Conservation (phyloP, 768 basidiomycete species). For the Boletus subcaerulescens region DNA sequence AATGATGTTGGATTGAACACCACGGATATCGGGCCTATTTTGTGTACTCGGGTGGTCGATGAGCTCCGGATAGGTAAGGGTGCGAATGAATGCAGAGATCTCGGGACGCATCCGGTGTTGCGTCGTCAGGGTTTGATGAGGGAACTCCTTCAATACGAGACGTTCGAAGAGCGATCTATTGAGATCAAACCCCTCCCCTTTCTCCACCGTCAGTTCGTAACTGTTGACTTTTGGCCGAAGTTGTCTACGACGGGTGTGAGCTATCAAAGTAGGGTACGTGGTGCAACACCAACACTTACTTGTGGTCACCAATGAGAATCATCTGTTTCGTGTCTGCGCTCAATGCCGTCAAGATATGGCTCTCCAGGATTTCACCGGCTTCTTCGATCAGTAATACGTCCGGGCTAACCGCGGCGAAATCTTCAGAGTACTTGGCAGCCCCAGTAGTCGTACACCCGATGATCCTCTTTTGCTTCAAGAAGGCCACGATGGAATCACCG, state of each 20-base stretch:
- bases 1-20: slow-evolving; percentile 56
- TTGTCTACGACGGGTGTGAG: slow-evolving; percentile 42
- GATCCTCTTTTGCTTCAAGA: slow-evolving; percentile 49
- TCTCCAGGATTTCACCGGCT: slow-evolving; percentile 71
- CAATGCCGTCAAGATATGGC: slow-evolving; percentile 63
- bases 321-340: slow-evolving; percentile 47
- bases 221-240: slow-evolving; percentile 71
- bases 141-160: slow-evolving; percentile 58
- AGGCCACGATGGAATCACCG: slow-evolving; percentile 31
- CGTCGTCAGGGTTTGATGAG: slow-evolving; percentile 51
- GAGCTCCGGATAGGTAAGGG: slow-evolving; percentile 69
- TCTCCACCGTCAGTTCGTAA: slow-evolving; percentile 65
- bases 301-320: slow-evolving; percentile 72
- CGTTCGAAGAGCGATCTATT: slow-evolving; percentile 71
- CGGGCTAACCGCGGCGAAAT: slow-evolving; percentile 46
- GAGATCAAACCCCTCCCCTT: slow-evolving; percentile 64
- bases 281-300: slow-evolving; percentile 37
- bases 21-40: slow-evolving; percentile 50
- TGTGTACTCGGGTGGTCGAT: slow-evolving; percentile 49
- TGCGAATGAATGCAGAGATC: slow-evolving; percentile 61
- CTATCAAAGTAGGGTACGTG: not conserved
- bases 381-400: slow-evolving; percentile 66
- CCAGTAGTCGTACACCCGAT: slow-evolving; percentile 72
- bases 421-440: slow-evolving; percentile 57
- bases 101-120: slow-evolving; percentile 79